phyloP scores from a whole-genome alignment of 768 basidiomycete genomes.

The Podaxis rugospora region DNA sequence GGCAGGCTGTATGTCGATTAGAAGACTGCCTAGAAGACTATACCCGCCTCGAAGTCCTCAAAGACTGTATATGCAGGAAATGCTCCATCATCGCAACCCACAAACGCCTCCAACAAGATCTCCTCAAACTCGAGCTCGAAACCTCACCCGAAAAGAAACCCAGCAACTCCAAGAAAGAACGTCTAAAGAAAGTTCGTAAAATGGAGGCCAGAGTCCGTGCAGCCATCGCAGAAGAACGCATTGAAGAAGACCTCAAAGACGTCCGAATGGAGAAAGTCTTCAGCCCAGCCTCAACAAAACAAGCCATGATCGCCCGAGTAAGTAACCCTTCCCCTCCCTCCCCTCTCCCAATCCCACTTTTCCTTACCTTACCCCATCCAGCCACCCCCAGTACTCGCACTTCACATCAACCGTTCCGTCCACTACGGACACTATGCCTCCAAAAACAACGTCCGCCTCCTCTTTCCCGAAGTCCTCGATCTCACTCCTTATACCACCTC shows the following conservation, averaged over 20 bases:
- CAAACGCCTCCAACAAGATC: conserved; percentile 56
- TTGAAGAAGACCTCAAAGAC: conserved; percentile 82
- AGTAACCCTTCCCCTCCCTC: conserved; percentile 22
- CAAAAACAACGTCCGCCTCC: conserved; percentile 80
- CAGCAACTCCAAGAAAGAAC: conserved; percentile 70
- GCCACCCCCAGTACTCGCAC: conserved; percentile 81
- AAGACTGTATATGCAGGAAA: conserved; percentile 90
- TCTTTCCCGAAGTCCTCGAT: conserved; percentile 87
- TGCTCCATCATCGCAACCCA: conserved; percentile 85
- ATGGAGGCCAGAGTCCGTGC: conserved; percentile 56
- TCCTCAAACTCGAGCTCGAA: conserved; percentile 49
- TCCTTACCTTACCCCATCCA: conserved; percentile 23
- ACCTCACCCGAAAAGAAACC: conserved; percentile 35
- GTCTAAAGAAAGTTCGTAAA: conserved; percentile 65
- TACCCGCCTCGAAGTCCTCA: conserved; percentile 81
- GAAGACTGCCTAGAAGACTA: conserved; percentile 88
- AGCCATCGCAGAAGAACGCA: conserved; percentile 67
- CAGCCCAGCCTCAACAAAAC: conserved; percentile 76
- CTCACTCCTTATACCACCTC: conserved; percentile 85
- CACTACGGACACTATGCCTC: conserved; percentile 70
- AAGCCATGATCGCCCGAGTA: conserved; percentile 89
- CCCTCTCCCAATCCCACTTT: neutral
- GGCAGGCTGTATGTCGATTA: conserved; percentile 59
- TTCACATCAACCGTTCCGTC: conserved; percentile 91
- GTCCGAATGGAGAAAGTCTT: conserved; percentile 75